Base-by-base conservation (phyloP, 2,329 filamentous ascomycete species). In the Xylariomycetidae sp. region DNA sequence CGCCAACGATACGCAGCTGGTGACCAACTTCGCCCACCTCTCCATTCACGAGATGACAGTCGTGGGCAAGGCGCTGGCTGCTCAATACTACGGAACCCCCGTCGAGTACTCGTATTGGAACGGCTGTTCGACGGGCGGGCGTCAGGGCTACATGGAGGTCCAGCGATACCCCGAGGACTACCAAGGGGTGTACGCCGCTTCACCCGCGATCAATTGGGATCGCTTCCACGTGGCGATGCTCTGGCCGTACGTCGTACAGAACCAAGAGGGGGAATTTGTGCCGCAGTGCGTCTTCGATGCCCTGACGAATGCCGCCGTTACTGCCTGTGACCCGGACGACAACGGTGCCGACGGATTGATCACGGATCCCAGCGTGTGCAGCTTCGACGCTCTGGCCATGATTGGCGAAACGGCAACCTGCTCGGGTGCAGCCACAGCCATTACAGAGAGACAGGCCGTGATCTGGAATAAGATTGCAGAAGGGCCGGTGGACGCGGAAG, bases 91-190 rank as follows among this genome's bases (percentile, higher is more conserved):
- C 38, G 50, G 56, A 2, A 28, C 22, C 17, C 32, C 32, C 2
- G 54, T 57, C 7, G 48, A 55, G 2, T 69, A 64, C 44, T 63
- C 58, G 13, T 73, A 71, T 45, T 73, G 62, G 41, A 55, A 59
- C 16, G 70, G 70, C 15, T 75, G 71, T 45, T 72, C 67, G 2
- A 70, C 67, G 1, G 71, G 71, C 13, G 71, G 72, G 4, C 56
- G 69, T 2, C 69, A 74, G 50, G 70, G 68, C 10, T 46, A 70
- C 8, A 66, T 66, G 36, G 58, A 66, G 20, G 60, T 65, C 2
- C 63, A 73, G 41, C 47, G 58, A 17, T 71, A 63, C 40, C 35
- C 35, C 2, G 13, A 32, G 16, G 35, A 33, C 26, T 37, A 30
- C 19, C 29, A 37, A 18, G 35, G 35, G n/a, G 32, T 37, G 11